A percentile compares a stretch with the other conserved stretches of the same genome.
phyloP scores from a whole-genome alignment of 2,329 filamentous ascomycete species.

The Arachnopeziza araneosa region DNA sequence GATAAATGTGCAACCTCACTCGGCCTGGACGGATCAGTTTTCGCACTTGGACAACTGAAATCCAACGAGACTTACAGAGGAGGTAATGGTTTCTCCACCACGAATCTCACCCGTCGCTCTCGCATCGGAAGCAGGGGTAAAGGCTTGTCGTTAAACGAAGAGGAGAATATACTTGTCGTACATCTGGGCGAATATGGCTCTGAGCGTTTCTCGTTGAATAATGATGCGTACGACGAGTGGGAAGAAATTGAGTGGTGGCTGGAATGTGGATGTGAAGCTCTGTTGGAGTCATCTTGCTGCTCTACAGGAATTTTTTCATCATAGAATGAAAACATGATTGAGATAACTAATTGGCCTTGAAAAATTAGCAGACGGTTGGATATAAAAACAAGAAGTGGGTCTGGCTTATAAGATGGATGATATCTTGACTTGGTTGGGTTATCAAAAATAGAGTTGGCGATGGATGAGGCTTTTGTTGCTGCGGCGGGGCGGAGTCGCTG shows the following conservation, averaged over 20 bases:
- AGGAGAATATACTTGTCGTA: not conserved
- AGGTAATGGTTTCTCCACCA: constrained; percentile 12
- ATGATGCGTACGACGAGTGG: not conserved
- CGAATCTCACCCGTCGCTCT: constrained; percentile 9
- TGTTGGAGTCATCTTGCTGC: not conserved
- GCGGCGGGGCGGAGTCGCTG: not conserved
- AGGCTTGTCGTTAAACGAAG: constrained; percentile 6
- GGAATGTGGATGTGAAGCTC: not conserved
- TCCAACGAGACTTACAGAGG: constrained; percentile 1
- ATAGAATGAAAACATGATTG: not conserved
- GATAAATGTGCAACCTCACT: not conserved
- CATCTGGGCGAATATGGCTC: not conserved
- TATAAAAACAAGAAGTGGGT: no score
- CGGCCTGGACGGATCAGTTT: not conserved
- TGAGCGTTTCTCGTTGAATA: not conserved
- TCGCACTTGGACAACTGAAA: no score
- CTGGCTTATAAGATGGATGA: no score
- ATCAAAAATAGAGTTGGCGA: not conserved
- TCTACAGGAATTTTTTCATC: not conserved
- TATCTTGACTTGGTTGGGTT: not conserved
- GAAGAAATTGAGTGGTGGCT: not conserved
- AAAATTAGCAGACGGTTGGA: no score
- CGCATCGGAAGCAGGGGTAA: constrained; percentile 7
- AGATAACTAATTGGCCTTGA: not conserved
- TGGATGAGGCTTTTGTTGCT: not conserved